These are phyloP conservation scores for Corylus avellana DNA, from an alignment of 306 rosid genomes.

Conservation along the genomic window DNA sequence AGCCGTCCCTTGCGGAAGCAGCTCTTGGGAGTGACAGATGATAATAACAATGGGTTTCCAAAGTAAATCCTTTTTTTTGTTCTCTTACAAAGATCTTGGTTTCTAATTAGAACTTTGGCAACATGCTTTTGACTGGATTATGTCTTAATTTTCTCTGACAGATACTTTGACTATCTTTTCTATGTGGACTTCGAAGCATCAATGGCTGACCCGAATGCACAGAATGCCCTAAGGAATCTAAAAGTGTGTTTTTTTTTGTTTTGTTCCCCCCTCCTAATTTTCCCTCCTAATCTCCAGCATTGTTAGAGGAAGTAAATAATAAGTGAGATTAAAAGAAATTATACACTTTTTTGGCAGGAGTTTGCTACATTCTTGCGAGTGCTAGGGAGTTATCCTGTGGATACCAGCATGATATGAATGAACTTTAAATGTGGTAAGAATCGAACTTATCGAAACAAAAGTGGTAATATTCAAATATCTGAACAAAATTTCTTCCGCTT, in stretches of 20 bases:
- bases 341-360: conserved; percentile 55
- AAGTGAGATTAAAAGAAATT: conserved; percentile 18
- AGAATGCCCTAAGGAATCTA: conserved; percentile 83
- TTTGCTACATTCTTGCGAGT: conserved; percentile 92
- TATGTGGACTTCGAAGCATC: conserved; percentile 97
- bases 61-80: conserved; percentile 46
- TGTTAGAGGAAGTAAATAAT: conserved; percentile 24
- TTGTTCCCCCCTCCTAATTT: neutral
- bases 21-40: conserved; percentile 68
- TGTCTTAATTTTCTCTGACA: conserved; percentile 33
- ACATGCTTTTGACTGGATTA: conserved; percentile 25
- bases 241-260: conserved; percentile 47
- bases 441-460: neutral
- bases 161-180: conserved; percentile 90
- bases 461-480: conserved; percentile 1
- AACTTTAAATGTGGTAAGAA: conserved; percentile 30
- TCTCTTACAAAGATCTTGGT: no score
- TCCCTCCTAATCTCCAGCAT: neutral
- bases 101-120: neutral
- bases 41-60: conserved; percentile 49
- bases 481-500: neutral
- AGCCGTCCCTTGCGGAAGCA: conserved; percentile 91
- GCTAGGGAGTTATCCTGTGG: conserved; percentile 96
- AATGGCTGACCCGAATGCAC: conserved; percentile 91
- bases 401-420: conserved; percentile 55